phyloP scores from a whole-genome alignment of 208 protist genomes.

The Leishmania martiniquensis region DNA sequence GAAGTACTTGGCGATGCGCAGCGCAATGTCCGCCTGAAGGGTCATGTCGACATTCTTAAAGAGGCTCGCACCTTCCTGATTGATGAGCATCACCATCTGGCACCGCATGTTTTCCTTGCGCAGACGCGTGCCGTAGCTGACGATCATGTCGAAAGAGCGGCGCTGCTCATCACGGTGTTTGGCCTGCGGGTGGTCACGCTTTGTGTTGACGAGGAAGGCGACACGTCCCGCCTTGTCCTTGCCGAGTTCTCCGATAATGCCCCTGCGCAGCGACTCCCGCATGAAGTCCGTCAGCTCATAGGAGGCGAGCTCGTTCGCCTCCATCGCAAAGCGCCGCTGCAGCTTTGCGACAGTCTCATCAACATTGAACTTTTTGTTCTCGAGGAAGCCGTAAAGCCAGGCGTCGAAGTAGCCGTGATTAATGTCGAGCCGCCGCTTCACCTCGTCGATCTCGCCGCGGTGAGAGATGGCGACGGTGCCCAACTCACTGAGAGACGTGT shows the following conservation, averaged over 20 bases:
- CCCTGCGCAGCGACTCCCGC: conserved; percentile 46
- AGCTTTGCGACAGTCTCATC: conserved; percentile 74
- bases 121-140: conserved; percentile 69
- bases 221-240: conserved; percentile 59
- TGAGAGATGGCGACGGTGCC: conserved; percentile 54
- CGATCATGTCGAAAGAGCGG: conserved; percentile 66
- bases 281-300: conserved; percentile 70
- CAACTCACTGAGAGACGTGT: conserved; percentile 53
- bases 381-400: conserved; percentile 81
- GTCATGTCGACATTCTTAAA: conserved; percentile 71
- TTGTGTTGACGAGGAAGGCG: conserved; percentile 52
- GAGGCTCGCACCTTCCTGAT: conserved; percentile 58
- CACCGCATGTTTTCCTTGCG: conserved; percentile 51
- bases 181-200: conserved; percentile 44
- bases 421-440: conserved; percentile 57
- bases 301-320: conserved; percentile 54
- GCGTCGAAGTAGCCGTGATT: conserved; percentile 56
- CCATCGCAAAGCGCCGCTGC: conserved; percentile 63
- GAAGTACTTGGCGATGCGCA: conserved; percentile 75
- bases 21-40: conserved; percentile 61
- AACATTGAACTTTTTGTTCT: conserved; percentile 84
- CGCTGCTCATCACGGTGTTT: conserved; percentile 49
- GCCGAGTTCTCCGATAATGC: conserved; percentile 68
- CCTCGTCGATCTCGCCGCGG: conserved; percentile 59
- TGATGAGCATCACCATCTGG: conserved; percentile 70